Percentiles rank a stretch among this genome's conserved stretches.
These are phyloP conservation scores for Alternaria solani DNA, from an alignment of 2,329 filamentous ascomycete species.

Conservation along the genomic window DNA sequence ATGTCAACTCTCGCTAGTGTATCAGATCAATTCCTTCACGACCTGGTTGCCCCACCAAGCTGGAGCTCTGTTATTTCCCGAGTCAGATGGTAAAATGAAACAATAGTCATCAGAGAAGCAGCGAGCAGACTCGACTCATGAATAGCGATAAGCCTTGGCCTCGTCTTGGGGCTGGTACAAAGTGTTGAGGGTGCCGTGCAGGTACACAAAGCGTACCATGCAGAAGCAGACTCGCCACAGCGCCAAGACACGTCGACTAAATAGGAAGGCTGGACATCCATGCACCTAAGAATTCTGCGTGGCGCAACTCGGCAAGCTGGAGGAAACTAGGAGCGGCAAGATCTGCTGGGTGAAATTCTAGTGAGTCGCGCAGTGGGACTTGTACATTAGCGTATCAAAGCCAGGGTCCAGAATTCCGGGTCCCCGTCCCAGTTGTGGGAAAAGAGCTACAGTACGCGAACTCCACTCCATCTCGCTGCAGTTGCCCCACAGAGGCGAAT, in stretches of 20 bases:
- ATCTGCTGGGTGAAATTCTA: background rate
- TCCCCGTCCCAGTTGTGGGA: background rate
- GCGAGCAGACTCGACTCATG: background rate
- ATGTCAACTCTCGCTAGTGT: no score
- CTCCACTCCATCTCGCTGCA: constrained; percentile 4
- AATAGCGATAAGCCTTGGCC: background rate
- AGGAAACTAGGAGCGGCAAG: background rate
- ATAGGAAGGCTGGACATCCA: background rate
- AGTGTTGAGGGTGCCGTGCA: constrained; percentile 55
- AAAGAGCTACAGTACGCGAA: background rate
- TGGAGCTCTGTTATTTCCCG: background rate
- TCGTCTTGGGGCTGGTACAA: constrained; percentile 52
- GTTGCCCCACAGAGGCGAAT: constrained; percentile 2
- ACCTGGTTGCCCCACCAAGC: no score
- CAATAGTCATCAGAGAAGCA: background rate
- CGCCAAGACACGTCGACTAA: background rate
- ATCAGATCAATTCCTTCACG: no score
- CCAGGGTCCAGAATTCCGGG: background rate
- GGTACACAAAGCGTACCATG: constrained; percentile 37
- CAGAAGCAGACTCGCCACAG: background rate
- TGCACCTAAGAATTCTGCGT: background rate
- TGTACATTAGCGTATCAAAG: background rate
- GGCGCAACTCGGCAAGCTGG: constrained; percentile 1
- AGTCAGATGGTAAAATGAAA: background rate
- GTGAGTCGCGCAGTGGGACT: background rate